A percentile compares a stretch with the other conserved stretches of the same genome.
Evolutionary conservation across 1,139 yeast genomes (phyloP).

Genomic region (Sugiyamaella castrensis): DNA sequence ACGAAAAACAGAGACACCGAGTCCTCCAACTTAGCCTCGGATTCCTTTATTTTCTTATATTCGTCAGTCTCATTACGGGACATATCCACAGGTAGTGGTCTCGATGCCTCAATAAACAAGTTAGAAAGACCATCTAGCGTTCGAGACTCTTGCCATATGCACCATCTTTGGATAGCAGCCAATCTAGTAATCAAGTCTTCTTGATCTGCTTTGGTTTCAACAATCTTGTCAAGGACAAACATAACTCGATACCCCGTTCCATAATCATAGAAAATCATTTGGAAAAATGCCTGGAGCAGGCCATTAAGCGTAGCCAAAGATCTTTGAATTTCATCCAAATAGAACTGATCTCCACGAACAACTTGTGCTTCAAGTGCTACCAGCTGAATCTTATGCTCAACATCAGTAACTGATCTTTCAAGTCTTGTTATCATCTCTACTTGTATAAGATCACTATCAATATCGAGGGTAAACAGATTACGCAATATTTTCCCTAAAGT

Average conservation of each 20-base stretch:
- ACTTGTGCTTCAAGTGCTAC: slow-evolving; percentile 10
- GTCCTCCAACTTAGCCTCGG: slow-evolving; percentile 25
- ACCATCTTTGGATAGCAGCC: slow-evolving; percentile 29
- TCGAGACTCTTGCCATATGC: slow-evolving; percentile 31
- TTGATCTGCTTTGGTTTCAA: slow-evolving; percentile 11
- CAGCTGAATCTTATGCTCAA: slow-evolving; percentile 16
- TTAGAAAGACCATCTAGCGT: slow-evolving; percentile 21
- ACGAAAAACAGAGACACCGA: slow-evolving; percentile 20
- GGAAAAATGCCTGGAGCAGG: slow-evolving; percentile 28
- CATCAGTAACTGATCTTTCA: slow-evolving; percentile 7
- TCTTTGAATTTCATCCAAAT: slow-evolving; percentile 21
- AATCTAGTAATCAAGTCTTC: slow-evolving; percentile 22
- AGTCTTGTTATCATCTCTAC: slow-evolving; percentile 18
- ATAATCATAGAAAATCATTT: slow-evolving; percentile 31
- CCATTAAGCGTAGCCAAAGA: slow-evolving; percentile 24
- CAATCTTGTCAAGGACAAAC: slow-evolving; percentile 27
- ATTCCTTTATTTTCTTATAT: slow-evolving; percentile 29
- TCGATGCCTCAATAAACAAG: slow-evolving; percentile 26
- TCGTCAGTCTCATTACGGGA: slow-evolving; percentile 28
- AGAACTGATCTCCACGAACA: slow-evolving; percentile 15
- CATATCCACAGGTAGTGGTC: slow-evolving; percentile 27
- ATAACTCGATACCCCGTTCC: slow-evolving; percentile 35
- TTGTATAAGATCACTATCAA: slow-evolving; percentile 28
- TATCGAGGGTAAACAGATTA: slow-evolving; percentile 33
- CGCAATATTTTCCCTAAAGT: slow-evolving; percentile 29